Evolutionary conservation across 192 early-diverging fungal genomes (phyloP), one percentile per base, ranked within the genome.

Genomic region (Coemansia sp.): DNA sequence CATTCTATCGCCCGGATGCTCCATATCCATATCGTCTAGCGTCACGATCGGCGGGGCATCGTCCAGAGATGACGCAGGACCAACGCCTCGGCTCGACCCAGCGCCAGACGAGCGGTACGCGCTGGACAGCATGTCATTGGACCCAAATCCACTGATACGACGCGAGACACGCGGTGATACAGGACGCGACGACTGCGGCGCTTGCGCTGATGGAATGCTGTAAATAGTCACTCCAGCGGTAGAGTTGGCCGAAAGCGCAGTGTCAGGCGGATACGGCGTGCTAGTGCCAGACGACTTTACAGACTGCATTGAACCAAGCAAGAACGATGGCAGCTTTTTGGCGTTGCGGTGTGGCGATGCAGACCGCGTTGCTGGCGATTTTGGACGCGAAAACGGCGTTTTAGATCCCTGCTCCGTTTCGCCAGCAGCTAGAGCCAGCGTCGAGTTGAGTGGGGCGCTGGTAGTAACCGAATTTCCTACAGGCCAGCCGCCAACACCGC

Each of bases 121-220:
- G 27, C 65, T 62, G 4, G 78, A 81, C 10, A 81, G 72, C 78
- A 81, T 81, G 47, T 81, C 78, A 39, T 81, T 81, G 24, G 78
- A 81, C 10, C 78, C 78, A 67, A 81, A 81, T 1, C 78, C 69
- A 60, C 78, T 81, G 22, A 81, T 62, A 5, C 78, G 68, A 23
- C 75, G 75, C 21, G 75, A 47, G 5, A 67, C 24, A n/a, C 69
- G 78, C 38, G 72, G 78, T 11, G 78, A 75, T 4, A 63, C 60
- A 0, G 77, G 68, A 6, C 27, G 68, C 32, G 72, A 39, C 8
- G 77, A 58, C 23, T 66, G 17, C 8, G 72, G 78, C 24, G 53
- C 10, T 43, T 62, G 62, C 1, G 54, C 49, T 25, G 74, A 60
- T 8, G 63, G n/a, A 17, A 69, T 24, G 6, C 58, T 58, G 55